phyloP scores from a whole-genome alignment of 768 basidiomycete genomes.

The Phylloporus sp. region DNA sequence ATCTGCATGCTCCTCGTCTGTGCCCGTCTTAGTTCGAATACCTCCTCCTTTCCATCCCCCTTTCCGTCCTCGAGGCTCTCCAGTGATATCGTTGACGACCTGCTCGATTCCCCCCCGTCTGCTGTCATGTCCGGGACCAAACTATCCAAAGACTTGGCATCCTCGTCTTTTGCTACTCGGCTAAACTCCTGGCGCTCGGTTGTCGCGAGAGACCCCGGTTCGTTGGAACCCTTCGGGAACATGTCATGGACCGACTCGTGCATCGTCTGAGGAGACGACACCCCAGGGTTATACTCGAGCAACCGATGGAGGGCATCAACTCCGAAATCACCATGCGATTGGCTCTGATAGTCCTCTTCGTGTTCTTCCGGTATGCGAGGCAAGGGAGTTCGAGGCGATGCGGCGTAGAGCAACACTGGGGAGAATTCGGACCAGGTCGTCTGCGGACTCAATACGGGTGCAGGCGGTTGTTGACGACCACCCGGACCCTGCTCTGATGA shows the following conservation, averaged over 20 bases:
- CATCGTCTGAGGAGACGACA: background rate
- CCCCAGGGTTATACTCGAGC: slow-evolving; percentile 7
- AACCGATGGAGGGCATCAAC: slow-evolving; percentile 13
- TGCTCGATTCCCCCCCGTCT: slow-evolving; percentile 20
- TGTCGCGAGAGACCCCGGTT: background rate
- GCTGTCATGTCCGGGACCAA: slow-evolving; percentile 24
- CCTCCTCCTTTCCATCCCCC: slow-evolving; percentile 26
- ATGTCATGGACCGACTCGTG: background rate
- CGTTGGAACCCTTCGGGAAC: background rate
- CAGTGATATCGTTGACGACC: slow-evolving; percentile 23
- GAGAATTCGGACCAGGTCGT: slow-evolving; percentile 33
- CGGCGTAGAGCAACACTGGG: slow-evolving; percentile 15
- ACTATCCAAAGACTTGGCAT: slow-evolving; percentile 17
- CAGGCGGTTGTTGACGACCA: background rate
- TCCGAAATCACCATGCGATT: slow-evolving; percentile 6
- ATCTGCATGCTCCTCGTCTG: slow-evolving; percentile 50
- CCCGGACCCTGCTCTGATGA: slow-evolving; percentile 1
- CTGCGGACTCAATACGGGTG: slow-evolving; percentile 3
- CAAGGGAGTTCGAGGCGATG: slow-evolving; percentile 18
- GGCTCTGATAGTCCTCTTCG: slow-evolving; percentile 23
- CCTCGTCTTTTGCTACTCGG: slow-evolving; percentile 10
- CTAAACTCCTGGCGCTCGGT: background rate
- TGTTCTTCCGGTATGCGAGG: slow-evolving; percentile 29
- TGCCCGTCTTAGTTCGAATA: slow-evolving; percentile 44
- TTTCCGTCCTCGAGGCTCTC: slow-evolving; percentile 16